Percentiles rank a stretch among this genome's conserved stretches.
Evolutionary conservation across 257 asterid genomes (phyloP).

Genomic region (Euphrasia confusa): DNA sequence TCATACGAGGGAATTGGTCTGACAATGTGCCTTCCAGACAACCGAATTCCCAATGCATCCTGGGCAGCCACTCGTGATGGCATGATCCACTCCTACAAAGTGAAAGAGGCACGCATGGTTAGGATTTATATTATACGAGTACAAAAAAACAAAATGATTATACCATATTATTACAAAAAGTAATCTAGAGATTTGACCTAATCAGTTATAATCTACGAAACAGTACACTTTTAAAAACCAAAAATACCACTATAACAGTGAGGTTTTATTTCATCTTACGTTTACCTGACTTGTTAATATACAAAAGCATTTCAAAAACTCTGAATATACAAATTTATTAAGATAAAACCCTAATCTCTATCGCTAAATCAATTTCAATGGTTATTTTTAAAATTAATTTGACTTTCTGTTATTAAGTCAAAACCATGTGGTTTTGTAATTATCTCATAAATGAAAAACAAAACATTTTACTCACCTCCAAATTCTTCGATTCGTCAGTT

Average conservation of each 20-base stretch:
- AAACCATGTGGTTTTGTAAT: background rate
- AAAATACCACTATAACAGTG: background rate
- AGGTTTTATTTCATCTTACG: no score
- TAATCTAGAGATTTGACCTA: background rate
- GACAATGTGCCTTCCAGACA: conserved; percentile 53
- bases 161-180: background rate
- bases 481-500: conserved; percentile 50
- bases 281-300: no score
- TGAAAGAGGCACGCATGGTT: background rate
- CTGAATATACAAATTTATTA: no score
- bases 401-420: background rate
- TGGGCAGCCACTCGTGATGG: conserved; percentile 50
- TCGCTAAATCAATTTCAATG: background rate
- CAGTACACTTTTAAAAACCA: background rate
- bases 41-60: conserved; percentile 50
- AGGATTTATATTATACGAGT: background rate
- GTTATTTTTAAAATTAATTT: background rate
- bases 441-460: background rate
- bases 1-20: conserved; percentile 41
- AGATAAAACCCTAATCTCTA: no score
- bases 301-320: no score
- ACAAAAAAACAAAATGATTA: background rate
- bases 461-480: conserved; percentile 47
- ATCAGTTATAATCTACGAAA: background rate
- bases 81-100: conserved; percentile 72